Evolutionary conservation across 352 stramenopile species (phyloP).

Genomic region (Phytophthora niederhauseri): DNA sequence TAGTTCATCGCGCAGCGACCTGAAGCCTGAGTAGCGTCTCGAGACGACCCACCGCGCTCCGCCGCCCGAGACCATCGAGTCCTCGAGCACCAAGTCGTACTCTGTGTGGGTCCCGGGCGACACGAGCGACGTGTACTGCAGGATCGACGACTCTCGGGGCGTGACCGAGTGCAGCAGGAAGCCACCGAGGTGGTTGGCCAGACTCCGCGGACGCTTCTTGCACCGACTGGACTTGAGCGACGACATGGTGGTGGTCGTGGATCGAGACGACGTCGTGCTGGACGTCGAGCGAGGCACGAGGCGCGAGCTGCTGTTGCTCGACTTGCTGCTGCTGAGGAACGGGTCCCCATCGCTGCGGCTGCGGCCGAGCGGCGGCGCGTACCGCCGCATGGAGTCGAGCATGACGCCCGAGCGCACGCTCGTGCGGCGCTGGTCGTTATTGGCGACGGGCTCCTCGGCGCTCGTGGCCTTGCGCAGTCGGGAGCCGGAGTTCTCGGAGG

Average conservation of each 20-base stretch:
- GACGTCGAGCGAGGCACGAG: slow-evolving; percentile 21
- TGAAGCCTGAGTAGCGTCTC: slow-evolving; percentile 72
- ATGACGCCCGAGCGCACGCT: slow-evolving; percentile 22
- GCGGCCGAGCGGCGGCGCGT: slow-evolving; percentile 16
- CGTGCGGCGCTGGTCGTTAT: slow-evolving; percentile 8
- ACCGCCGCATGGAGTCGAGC: slow-evolving; percentile 27
- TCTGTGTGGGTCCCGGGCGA: slow-evolving; percentile 58
- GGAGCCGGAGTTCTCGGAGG: slow-evolving; percentile 19
- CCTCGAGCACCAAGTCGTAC: slow-evolving; percentile 66
- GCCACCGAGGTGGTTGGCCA: slow-evolving; percentile 53
- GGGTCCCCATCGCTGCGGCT: slow-evolving; percentile 21
- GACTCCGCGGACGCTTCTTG: slow-evolving; percentile 26
- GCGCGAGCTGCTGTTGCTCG: background rate
- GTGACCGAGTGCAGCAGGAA: slow-evolving; percentile 71
- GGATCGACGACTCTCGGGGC: slow-evolving; percentile 54
- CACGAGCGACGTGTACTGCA: slow-evolving; percentile 54
- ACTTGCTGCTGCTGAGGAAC: slow-evolving; percentile 11
- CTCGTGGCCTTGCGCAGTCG: slow-evolving; percentile 21
- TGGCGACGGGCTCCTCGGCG: slow-evolving; percentile 16
- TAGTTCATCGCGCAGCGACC: slow-evolving; percentile 63
- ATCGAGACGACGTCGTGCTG: slow-evolving; percentile 21
- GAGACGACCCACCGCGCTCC: slow-evolving; percentile 64
- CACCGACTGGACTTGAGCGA: slow-evolving; percentile 20
- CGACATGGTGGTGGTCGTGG: slow-evolving; percentile 18
- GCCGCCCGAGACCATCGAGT: slow-evolving; percentile 15